Evolutionary conservation across 805 yeast genomes (phyloP), one percentile per base, ranked within the genome.

Genomic region (Ogataea pini): DNA sequence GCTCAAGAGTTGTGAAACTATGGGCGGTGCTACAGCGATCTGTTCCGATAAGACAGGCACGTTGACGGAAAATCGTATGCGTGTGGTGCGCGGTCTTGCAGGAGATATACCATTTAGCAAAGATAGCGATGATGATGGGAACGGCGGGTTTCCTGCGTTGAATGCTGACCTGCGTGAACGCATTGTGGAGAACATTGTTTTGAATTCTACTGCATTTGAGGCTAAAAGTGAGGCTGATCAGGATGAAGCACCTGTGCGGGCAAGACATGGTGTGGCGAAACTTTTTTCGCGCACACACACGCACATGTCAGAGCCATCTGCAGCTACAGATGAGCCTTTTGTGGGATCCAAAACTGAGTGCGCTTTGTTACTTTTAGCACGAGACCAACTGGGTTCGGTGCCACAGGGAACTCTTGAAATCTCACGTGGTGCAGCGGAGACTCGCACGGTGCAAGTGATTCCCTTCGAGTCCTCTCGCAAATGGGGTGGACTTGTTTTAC

Each of bases 31-130:
- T 1, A 94, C 98, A 12, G 94, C 97, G 3, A 77, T 94, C 44
- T 94, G 99, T 68, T 90, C 97, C 0, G 99, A 94, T 71, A 92
- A 94, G 67, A 94, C 99, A 0, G 99, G 99, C 50, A 94, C 99
- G 10, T 76, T 94, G 48, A 94, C 99, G 1, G 96, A 90, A 65
- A 94, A 94, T 67, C 77, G 76, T 60, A 94, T 94, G 99, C 80
- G 89, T 32, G 90, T 94, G 5, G 96, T 90, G 9, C 79, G 77
- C 47, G 96, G 94, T 3, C 70, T 79, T 20, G 61, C 90, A 27
- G 95, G 94, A 8, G 66, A 68, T 36, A 48, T 67, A n/a, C 72
- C 72, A 38, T 83, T 85, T 57, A 80, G 82, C 56, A 83, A n/a
- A 46, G 61, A 25, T 48, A 54, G 7, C n/a, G 37, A 19, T 4